Evolutionary conservation across 2,329 filamentous ascomycete species (phyloP), one percentile per base, ranked within the genome.

Genomic region (Calcarisporium arbuscula): DNA sequence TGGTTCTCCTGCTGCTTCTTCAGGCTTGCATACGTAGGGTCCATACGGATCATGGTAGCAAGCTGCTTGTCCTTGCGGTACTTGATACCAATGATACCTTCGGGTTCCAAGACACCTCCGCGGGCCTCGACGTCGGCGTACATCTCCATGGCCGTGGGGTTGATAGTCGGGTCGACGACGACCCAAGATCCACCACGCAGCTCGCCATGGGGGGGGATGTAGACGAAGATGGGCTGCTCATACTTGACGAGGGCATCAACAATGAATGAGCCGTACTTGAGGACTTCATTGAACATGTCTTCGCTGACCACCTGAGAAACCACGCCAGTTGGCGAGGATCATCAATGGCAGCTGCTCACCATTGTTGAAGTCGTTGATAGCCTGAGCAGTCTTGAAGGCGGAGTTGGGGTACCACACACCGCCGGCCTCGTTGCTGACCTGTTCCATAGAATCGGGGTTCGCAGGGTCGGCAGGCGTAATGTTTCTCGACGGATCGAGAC

Each of bases 391-490:
- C 84, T 98, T 98, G 81, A 90, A 98, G 17, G 92, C 92, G 9
- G 90, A 96, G 77, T 98, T 98, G 57, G 92, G 92, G 69, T 96
- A 98, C 92, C 92, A 98, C 19, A 98, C 92, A 69, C 94, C 92
- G 70, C 92, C 92, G 45, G 92, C 92, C 68, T 98, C 92, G 49
- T 88, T 90, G 49, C 74, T 79, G 51, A 96, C 81, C 67, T 95
- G 87, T 68, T 98, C 92, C 49, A 94, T 95, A 5, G 92, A 98
- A 66, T 96, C 92, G 10, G 92, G 89, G 68, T 98, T 98, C 59
- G 92, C 92, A 46, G 92, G 90, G 55, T 98, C 92, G 34, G 92
- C 92, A 41, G 92, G 92, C 5, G 85, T 94, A 51, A 95, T 81
- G 61, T 96, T n/a, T 98, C 75, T 98, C 92, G 19, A 98, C 84